These are phyloP conservation scores for Pleoardoris graminearum DNA, from an alignment of 2,329 filamentous ascomycete species.

Conservation along the genomic window DNA sequence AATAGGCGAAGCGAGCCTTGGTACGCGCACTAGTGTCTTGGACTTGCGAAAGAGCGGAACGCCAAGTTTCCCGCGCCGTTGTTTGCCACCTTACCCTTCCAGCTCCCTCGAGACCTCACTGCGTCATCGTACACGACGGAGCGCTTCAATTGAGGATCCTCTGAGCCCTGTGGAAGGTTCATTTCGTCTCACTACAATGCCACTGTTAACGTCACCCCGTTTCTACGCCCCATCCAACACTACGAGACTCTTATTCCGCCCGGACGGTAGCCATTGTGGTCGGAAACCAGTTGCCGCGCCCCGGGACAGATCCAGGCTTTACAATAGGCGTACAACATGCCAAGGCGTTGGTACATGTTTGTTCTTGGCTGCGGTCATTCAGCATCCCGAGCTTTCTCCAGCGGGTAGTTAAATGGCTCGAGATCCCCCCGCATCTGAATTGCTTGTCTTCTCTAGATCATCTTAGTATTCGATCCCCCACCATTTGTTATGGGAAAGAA, in stretches of 20 bases:
- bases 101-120: slow-evolving; percentile 11
- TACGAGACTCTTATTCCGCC: background rate
- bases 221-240: background rate
- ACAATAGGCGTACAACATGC: slow-evolving; percentile 5
- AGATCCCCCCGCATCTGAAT: slow-evolving; percentile 33
- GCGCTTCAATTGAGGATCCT: background rate
- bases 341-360: slow-evolving; percentile 5
- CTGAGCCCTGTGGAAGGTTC: slow-evolving; percentile 8
- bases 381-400: slow-evolving; percentile 2
- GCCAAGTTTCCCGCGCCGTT: slow-evolving; percentile 25
- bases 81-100: slow-evolving; percentile 19
- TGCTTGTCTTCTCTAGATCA: slow-evolving; percentile 33
- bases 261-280: background rate
- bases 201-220: too few relatives aligned
- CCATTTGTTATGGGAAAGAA: slow-evolving; percentile 44
- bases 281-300: background rate
- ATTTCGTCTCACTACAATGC: slow-evolving; percentile 1
- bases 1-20: slow-evolving; percentile 14
- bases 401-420: slow-evolving; percentile 31
- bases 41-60: slow-evolving; percentile 22
- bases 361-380: slow-evolving; percentile 4
- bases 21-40: slow-evolving; percentile 9
- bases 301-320: background rate
- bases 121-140: background rate
- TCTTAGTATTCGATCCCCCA: slow-evolving; percentile 24